Percentiles rank a stretch among this genome's conserved stretches.
Conservation (phyloP, 495 filamentous ascomycete genomes). For the Neurospora sp. region DNA sequence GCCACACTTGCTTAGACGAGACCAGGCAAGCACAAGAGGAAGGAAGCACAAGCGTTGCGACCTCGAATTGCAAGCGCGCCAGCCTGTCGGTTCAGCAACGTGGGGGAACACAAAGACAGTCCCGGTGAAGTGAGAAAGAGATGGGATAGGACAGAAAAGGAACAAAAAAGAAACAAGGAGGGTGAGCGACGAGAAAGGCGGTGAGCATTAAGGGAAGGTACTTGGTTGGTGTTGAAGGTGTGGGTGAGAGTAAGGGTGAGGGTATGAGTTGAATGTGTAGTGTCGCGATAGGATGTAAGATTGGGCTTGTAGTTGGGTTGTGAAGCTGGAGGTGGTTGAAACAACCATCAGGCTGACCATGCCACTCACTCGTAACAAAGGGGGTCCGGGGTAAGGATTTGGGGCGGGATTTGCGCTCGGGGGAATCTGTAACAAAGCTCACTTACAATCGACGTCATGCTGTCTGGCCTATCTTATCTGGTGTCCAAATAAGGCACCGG, state of each 20-base stretch:
- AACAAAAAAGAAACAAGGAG: not conserved
- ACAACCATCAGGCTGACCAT: constrained; percentile 4
- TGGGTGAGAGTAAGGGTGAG: not conserved
- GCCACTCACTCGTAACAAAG: constrained; percentile 4
- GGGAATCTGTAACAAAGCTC: constrained; percentile 2
- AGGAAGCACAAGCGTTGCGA: not conserved
- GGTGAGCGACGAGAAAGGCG: not conserved
- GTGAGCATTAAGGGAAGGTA: not conserved
- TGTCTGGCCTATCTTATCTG: constrained; percentile 10
- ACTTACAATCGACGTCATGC: constrained; percentile 41
- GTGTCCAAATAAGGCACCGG: not conserved
- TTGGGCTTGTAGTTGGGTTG: constrained; percentile 4
- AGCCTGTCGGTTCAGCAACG: not conserved
- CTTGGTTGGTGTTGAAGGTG: not conserved
- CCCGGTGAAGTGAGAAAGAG: not conserved
- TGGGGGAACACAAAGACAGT: not conserved
- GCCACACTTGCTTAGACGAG: not conserved
- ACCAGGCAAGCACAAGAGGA: not conserved
- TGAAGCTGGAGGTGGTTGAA: constrained; percentile 4
- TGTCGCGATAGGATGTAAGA: not conserved
- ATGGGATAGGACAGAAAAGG: not conserved
- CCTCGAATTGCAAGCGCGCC: not conserved
- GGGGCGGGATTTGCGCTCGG: not conserved
- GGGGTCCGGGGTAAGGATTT: not conserved
- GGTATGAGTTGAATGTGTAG: not conserved